These are phyloP conservation scores for Malania oleifera DNA, from an alignment of 164 flowering plant genomes.

Conservation along the genomic window DNA sequence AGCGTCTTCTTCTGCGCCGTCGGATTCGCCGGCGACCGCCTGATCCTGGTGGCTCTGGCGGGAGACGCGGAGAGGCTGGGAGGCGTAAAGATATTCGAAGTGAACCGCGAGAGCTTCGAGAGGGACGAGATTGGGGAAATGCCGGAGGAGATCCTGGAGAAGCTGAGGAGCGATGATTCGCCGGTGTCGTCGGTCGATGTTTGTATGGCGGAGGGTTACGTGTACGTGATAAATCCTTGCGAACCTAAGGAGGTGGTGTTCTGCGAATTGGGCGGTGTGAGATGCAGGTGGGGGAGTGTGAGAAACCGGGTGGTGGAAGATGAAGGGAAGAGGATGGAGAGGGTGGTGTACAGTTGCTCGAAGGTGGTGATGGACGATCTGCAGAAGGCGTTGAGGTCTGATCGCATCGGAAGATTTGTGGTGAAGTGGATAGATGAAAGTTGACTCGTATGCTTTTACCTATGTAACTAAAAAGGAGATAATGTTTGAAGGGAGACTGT, in stretches of 20 bases:
- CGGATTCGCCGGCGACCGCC: constrained; percentile 25
- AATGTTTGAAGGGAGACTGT: no score
- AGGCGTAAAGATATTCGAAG: constrained; percentile 49
- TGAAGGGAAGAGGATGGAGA: constrained; percentile 20
- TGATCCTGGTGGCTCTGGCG: constrained; percentile 45
- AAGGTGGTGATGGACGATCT: constrained; percentile 41
- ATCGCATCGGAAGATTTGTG: constrained; percentile 12
- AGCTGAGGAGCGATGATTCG: constrained; percentile 20
- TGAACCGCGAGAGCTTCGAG: constrained; percentile 20
- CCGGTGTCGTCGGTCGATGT: constrained; percentile 21
- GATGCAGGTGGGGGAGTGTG: constrained; percentile 40
- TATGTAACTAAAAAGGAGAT: no score
- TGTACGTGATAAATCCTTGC: constrained; percentile 34
- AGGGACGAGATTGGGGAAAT: constrained; percentile 38
- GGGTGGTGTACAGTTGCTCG: constrained; percentile 39
- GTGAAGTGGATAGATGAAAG: no score
- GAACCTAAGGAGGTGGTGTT: constrained; percentile 35
- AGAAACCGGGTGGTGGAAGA: constrained; percentile 17
- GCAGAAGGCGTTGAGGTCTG: constrained; percentile 15
- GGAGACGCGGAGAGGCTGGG: constrained; percentile 25
- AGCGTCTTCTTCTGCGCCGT: constrained; percentile 27
- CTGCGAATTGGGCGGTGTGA: constrained; percentile 28
- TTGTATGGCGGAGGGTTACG: constrained; percentile 20
- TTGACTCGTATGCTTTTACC: no score
- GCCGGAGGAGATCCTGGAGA: constrained; percentile 39